A percentile compares a stretch with the other conserved stretches of the same genome.
These are phyloP conservation scores for Botryosphaeria dothidea DNA, from an alignment of 2,329 filamentous ascomycete genomes.

Conservation along the genomic window DNA sequence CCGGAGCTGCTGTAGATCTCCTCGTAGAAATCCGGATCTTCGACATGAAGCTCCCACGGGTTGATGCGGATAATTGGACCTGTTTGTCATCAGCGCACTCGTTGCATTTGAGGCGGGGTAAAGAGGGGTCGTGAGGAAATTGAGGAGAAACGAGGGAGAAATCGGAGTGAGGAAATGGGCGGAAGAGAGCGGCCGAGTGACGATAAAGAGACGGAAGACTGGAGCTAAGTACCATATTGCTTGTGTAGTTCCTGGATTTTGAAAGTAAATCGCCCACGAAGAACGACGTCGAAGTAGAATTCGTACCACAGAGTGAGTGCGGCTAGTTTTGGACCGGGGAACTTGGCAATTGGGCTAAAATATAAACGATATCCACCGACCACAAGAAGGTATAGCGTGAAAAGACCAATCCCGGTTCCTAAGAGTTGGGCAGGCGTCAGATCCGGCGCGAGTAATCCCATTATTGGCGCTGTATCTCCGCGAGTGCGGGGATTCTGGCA, in stretches of 20 bases:
- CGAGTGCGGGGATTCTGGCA: neutral
- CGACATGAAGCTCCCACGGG: constrained; percentile 32
- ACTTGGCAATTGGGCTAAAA: constrained; percentile 31
- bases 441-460: neutral
- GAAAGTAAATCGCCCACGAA: constrained; percentile 1
- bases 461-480: neutral
- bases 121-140: neutral
- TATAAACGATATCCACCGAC: constrained; percentile 25
- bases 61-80: constrained; percentile 37
- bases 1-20: constrained; percentile 2
- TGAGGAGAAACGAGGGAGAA: constrained; percentile 1
- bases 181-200: neutral
- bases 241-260: constrained; percentile 16
- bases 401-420: neutral
- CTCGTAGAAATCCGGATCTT: constrained; percentile 29
- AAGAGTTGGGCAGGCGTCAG: neutral
- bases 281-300: constrained; percentile 18
- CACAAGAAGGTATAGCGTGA: neutral
- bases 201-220: neutral
- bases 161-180: neutral
- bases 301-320: constrained; percentile 34
- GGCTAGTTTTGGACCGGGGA: constrained; percentile 36
- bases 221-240: constrained; percentile 21
- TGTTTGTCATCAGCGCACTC: neutral
- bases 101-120: neutral